Percentiles rank a stretch among this genome's conserved stretches.
These are phyloP conservation scores for Quambalaria eucalypti DNA, from an alignment of 1,284 basidiomycete genomes.

Conservation along the genomic window DNA sequence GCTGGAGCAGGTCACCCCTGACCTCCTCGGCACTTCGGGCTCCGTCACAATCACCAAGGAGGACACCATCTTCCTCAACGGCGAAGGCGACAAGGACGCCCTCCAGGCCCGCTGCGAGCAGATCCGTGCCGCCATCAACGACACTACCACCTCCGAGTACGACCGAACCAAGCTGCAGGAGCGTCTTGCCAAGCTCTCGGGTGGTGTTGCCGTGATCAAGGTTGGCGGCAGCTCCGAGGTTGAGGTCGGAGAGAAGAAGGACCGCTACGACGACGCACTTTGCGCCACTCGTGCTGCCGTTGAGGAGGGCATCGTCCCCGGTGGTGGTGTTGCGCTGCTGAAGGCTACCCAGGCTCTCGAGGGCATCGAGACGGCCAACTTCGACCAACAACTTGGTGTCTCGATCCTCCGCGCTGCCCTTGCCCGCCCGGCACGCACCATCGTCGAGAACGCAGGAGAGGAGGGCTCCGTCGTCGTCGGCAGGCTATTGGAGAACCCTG, in stretches of 20 bases:
- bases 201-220: slow-evolving; percentile 96
- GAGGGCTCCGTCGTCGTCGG: slow-evolving; percentile 90
- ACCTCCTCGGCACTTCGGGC: slow-evolving; percentile 84
- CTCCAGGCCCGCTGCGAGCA: slow-evolving; percentile 64
- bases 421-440: slow-evolving; percentile 67
- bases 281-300: slow-evolving; percentile 96
- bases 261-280: slow-evolving; percentile 92
- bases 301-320: slow-evolving; percentile 86
- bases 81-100: slow-evolving; percentile 52
- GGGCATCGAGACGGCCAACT: slow-evolving; percentile 74
- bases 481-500: slow-evolving; percentile 47
- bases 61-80: slow-evolving; percentile 92
- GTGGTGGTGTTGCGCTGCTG: slow-evolving; percentile 81
- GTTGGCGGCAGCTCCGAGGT: slow-evolving; percentile 90
- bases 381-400: slow-evolving; percentile 94
- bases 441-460: slow-evolving; percentile 89
- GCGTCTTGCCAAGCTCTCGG: slow-evolving; percentile 86
- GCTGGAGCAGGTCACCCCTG: slow-evolving; percentile 78
- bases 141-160: slow-evolving; percentile 79
- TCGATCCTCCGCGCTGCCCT: slow-evolving; percentile 84
- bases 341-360: slow-evolving; percentile 79
- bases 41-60: slow-evolving; percentile 94
- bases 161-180: slow-evolving; percentile 94
- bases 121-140: slow-evolving; percentile 74
- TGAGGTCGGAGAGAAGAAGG: slow-evolving; percentile 99